Conservation (phyloP, 2,329 filamentous ascomycete species). For the Ceratocystis destructans region DNA sequence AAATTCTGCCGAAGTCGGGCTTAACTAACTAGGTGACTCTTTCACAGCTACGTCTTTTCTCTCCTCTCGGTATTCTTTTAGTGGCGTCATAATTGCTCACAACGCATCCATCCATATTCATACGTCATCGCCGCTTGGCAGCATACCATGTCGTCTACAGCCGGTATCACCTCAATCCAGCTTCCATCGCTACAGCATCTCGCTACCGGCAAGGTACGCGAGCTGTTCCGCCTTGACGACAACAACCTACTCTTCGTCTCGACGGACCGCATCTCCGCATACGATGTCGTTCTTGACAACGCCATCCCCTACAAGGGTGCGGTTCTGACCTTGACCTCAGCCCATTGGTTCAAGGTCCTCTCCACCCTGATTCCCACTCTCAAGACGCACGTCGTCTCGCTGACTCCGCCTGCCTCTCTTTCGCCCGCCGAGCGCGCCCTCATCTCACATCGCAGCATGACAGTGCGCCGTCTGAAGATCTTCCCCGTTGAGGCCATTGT, state of each 20-base stretch:
- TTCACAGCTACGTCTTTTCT: slow-evolving; percentile 4
- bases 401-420: slow-evolving; percentile 29
- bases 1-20: slow-evolving; percentile 14
- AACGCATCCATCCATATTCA: not conserved
- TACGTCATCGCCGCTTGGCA: not conserved
- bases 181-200: slow-evolving; percentile 28
- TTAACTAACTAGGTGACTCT: slow-evolving; percentile 7
- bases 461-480: slow-evolving; percentile 57
- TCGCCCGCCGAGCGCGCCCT: slow-evolving; percentile 34
- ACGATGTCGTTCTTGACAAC: slow-evolving; percentile 81
- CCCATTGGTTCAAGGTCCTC: slow-evolving; percentile 42
- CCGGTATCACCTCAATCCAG: slow-evolving; percentile 24
- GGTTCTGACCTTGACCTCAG: slow-evolving; percentile 34
- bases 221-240: slow-evolving; percentile 55
- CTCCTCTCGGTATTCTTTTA: not conserved
- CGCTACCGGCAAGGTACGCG: slow-evolving; percentile 55
- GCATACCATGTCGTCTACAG: slow-evolving; percentile 12
- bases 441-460: slow-evolving; percentile 58
- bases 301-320: slow-evolving; percentile 41
- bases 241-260: slow-evolving; percentile 64
- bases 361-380: slow-evolving; percentile 33
- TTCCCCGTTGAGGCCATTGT: slow-evolving; percentile 70
- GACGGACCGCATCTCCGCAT: slow-evolving; percentile 85
- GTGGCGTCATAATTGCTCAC: slow-evolving; percentile 5
- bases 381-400: slow-evolving; percentile 39